Evolutionary conservation across 164 flowering plant species (phyloP), one percentile per base, ranked within the genome.

Genomic region (Pachysandra terminalis): DNA sequence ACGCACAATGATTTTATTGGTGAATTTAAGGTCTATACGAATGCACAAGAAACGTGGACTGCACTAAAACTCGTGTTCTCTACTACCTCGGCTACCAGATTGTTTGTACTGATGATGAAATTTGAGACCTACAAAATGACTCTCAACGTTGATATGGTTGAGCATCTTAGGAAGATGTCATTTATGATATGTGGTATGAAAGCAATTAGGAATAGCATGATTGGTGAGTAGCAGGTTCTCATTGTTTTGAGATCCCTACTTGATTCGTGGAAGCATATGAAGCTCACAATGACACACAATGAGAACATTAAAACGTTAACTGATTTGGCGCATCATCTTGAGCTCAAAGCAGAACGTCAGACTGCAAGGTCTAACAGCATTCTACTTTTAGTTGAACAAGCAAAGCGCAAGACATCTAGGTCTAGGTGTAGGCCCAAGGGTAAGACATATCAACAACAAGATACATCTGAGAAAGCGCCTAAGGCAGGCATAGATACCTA

Each of bases 101-200:
- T 64, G n/a, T 4, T 56, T 0, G 23, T 40, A 1, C 17, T 70
- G 13, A 55, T 48, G 8, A 13, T 66, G 27, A 54, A 66, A 19
- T 66, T n/a, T n/a, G n/a, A n/a, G n/a, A n/a, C n/a, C n/a, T n/a
- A n/a, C n/a, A n/a, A n/a, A n/a, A n/a, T n/a, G n/a, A n/a, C 10
- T 12, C 69, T 64, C 21, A 53, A 70, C 3, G 22, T 54, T 13
- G 8, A 56, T 0, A 64, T 71, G 65, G 9, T 3, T 0, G n/a
- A 71, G 28, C 69, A 71, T 59, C 13, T 52, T 14, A 49, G 64
- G 49, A 13, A 9, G 7, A 65, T 71, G 64, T 64, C 64, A 0
- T n/a, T 3, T 13, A 67, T 68, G 59, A 56, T 68, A 1, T 4
- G 27, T 19, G 59, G 61, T 5, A 19, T 61, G 8, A 27, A 37